These are phyloP conservation scores for Neocucurbitaria cava DNA, from an alignment of 2,329 filamentous ascomycete species.

Conservation along the genomic window DNA sequence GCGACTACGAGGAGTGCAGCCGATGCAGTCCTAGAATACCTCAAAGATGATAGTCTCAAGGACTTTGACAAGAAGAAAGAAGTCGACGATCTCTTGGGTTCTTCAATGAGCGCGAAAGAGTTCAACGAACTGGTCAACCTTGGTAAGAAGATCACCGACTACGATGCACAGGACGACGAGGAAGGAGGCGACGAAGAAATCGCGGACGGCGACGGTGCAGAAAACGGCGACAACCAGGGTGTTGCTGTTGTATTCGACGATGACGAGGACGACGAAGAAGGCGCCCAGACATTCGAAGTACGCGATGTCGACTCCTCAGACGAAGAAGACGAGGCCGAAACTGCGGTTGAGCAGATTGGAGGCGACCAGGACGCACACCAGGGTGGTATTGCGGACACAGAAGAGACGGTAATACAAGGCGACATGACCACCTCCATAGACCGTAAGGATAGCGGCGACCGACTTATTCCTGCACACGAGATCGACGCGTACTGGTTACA, in stretches of 20 bases:
- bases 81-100: conserved; percentile 90
- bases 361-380: conserved; percentile 59
- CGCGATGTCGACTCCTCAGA: conserved; percentile 85
- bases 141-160: conserved; percentile 98
- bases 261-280: conserved; percentile 79
- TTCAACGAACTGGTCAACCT: conserved; percentile 97
- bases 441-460: conserved; percentile 56
- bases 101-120: conserved; percentile 80
- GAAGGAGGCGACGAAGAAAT: conserved; percentile 74
- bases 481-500: conserved; percentile 99
- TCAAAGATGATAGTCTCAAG: conserved; percentile 95
- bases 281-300: conserved; percentile 80
- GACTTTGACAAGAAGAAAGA: conserved; percentile 99
- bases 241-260: conserved; percentile 98
- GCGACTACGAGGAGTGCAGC: conserved; percentile 93
- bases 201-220: conserved; percentile 68
- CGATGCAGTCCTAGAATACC: conserved; percentile 85
- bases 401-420: conserved; percentile 85
- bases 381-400: conserved; percentile 62
- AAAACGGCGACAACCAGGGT: conserved; percentile 87
- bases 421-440: conserved; percentile 54
- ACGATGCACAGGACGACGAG: conserved; percentile 94
- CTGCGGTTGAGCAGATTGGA: conserved; percentile 65
- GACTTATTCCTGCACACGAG: conserved; percentile 78
- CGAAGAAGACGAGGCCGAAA: conserved; percentile 70